phyloP scores from a whole-genome alignment of 192 early-diverging fungal genomes.

The Umbelopsis isabellina region DNA sequence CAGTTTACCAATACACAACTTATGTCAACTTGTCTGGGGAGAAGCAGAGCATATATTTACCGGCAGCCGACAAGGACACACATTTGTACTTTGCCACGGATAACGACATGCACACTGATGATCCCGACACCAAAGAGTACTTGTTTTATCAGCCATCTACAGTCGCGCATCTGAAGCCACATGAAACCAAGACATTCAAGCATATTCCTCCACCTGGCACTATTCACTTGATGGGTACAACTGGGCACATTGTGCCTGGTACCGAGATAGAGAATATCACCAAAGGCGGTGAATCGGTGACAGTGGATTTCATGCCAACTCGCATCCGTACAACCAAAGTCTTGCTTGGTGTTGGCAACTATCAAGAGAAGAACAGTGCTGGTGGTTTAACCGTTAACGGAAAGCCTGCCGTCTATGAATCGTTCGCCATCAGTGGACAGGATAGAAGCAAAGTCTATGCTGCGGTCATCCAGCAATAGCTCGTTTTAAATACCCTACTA shows the following conservation, averaged over 20 bases:
- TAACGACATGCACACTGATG: conserved; percentile 14
- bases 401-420: background rate
- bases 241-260: conserved; percentile 44
- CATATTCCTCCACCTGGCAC: conserved; percentile 32
- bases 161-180: conserved; percentile 30
- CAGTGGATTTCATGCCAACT: conserved; percentile 10
- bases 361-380: background rate
- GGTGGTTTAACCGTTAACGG: background rate
- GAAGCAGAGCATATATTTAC: conserved; percentile 43
- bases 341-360: conserved; percentile 20
- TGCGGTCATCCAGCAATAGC: background rate
- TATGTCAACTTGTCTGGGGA: conserved; percentile 43
- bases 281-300: conserved; percentile 9
- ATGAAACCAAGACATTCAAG: conserved; percentile 46
- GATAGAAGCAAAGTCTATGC: background rate
- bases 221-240: conserved; percentile 31
- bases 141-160: conserved; percentile 46
- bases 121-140: conserved; percentile 26
- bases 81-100: conserved; percentile 25
- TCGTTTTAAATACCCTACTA: background rate
- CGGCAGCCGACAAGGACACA: conserved; percentile 25
- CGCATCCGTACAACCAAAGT: conserved; percentile 16
- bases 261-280: conserved; percentile 25
- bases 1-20: conserved; percentile 31
- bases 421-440: background rate